These are phyloP conservation scores for Calcarisporium arbuscula DNA, from an alignment of 2,329 filamentous ascomycete species.

Conservation along the genomic window DNA sequence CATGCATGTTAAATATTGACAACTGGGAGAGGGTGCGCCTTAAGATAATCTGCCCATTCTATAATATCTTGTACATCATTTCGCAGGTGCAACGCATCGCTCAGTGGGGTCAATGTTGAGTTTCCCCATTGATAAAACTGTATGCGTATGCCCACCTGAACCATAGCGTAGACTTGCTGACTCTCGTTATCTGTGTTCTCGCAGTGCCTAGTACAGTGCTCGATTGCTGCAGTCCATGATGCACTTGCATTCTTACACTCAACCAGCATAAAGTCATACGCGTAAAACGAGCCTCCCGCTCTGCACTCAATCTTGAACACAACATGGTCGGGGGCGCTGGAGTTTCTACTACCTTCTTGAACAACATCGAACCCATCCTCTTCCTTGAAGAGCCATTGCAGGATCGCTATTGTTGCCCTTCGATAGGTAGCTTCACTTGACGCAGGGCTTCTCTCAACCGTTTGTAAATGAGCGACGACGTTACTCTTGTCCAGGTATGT, in stretches of 20 bases:
- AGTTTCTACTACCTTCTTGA: conserved; percentile 1
- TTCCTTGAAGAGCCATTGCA: neutral
- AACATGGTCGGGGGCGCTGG: conserved; percentile 1
- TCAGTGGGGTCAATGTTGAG: neutral
- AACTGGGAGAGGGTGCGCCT: neutral
- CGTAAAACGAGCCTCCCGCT: neutral
- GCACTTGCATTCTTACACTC: conserved; percentile 2
- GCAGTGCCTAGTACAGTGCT: neutral
- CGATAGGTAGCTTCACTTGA: conserved; percentile 1
- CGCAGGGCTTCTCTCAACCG: neutral
- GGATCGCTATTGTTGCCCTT: neutral
- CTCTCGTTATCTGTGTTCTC: conserved; percentile 1
- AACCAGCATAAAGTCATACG: conserved; percentile 1
- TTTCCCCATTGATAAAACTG: conserved; percentile 1
- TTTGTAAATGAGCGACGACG: neutral
- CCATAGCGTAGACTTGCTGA: conserved; percentile 1
- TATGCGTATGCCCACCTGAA: neutral
- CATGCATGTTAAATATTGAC: too few relatives aligned
- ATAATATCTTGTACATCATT: neutral
- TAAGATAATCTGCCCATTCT: neutral
- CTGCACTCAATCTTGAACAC: conserved; percentile 2
- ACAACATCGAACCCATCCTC: conserved; percentile 1
- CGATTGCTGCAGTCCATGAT: neutral
- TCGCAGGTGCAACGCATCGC: neutral
- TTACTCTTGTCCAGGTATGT: neutral